Conservation (phyloP, 208 protist genomes). For the Leishmania martiniquensis region DNA sequence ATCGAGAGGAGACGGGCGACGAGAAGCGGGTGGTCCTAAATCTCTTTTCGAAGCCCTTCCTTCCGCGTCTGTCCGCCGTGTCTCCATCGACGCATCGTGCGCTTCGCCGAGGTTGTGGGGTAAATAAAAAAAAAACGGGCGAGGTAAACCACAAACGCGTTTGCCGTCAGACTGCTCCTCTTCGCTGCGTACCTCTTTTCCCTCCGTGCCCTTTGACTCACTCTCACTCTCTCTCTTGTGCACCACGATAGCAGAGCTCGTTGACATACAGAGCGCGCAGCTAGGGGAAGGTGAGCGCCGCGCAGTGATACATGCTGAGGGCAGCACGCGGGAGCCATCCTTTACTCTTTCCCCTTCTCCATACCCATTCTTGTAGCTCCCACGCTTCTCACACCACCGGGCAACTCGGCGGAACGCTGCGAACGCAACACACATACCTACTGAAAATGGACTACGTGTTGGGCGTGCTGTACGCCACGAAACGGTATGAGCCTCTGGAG, state of each 20-base stretch:
- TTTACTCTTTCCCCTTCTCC: not conserved
- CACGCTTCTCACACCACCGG: not conserved
- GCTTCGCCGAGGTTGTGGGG: not conserved
- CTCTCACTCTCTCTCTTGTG: not conserved
- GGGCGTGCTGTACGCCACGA: slow-evolving; percentile 42
- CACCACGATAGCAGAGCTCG: not conserved
- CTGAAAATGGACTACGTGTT: slow-evolving; percentile 46
- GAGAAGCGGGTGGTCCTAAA: not conserved
- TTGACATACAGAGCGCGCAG: not conserved
- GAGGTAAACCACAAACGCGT: not conserved
- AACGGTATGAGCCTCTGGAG: slow-evolving; percentile 43
- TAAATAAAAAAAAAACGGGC: not conserved
- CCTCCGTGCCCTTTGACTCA: not conserved
- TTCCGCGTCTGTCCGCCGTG: too few species aligned
- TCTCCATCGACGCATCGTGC: not conserved
- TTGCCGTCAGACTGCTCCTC: not conserved
- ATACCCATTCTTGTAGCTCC: not conserved
- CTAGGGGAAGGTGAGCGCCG: not conserved
- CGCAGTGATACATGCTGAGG: not conserved
- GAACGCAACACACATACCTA: not conserved
- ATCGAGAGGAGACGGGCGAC: not conserved
- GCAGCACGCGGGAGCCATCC: not conserved
- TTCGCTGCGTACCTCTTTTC: not conserved
- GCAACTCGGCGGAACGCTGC: not conserved
- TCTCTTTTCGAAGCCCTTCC: not conserved